Percentiles rank a stretch among this genome's conserved stretches.
Conservation (phyloP, 148 eudicot genomes). For the Talinum fruticosum region DNA sequence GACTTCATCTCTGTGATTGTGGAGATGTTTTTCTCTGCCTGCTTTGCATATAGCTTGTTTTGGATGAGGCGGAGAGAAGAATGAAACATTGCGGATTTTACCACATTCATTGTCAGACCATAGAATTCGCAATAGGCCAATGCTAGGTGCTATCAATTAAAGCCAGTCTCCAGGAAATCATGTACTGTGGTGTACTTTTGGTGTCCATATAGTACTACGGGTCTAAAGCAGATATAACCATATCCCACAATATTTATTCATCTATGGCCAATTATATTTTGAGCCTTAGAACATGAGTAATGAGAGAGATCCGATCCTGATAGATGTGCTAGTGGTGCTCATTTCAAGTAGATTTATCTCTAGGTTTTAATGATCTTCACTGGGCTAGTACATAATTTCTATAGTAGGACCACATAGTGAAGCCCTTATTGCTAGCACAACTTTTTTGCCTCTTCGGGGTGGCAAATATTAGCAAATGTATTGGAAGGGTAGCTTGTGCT, state of each 20-base stretch:
- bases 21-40: not conserved
- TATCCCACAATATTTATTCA: not conserved
- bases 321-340: slow-evolving; percentile 25
- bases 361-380: slow-evolving; percentile 11
- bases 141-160: not conserved
- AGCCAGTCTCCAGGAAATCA: not conserved
- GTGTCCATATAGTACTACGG: slow-evolving; percentile 5
- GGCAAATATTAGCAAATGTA: slow-evolving; percentile 11
- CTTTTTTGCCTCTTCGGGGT: not conserved
- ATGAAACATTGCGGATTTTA: slow-evolving; percentile 1
- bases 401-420: slow-evolving; percentile 25
- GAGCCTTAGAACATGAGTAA: slow-evolving; percentile 2
- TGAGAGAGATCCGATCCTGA: slow-evolving; percentile 17
- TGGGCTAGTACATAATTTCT: slow-evolving; percentile 4
- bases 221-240: slow-evolving; percentile 3
- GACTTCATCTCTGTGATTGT: not conserved
- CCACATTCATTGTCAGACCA: not conserved
- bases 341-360: slow-evolving; percentile 19
- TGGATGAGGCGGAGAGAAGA: not conserved
- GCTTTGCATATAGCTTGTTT: not conserved
- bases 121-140: not conserved
- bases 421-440: slow-evolving; percentile 1
- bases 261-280: not conserved
- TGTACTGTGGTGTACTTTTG: slow-evolving; percentile 8
- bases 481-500: slow-evolving; percentile 13